Base-by-base conservation (phyloP, 345 rosid species). In the Eucalyptus cloeziana region DNA sequence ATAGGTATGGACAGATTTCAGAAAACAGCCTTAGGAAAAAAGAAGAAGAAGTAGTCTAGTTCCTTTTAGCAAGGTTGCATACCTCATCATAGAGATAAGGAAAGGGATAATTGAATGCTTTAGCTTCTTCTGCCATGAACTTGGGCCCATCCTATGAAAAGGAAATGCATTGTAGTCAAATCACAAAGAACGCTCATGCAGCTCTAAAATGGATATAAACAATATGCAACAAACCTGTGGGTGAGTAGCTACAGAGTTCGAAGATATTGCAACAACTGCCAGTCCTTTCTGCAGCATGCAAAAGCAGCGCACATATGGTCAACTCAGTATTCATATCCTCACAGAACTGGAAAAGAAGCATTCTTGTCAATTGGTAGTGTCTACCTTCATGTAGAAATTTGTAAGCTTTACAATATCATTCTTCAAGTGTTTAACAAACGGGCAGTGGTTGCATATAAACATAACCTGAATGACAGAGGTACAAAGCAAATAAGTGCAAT, bases 371-470 rank as follows among this genome's bases (percentile, higher is more conserved):
- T 80, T 67, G 50, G 49, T 31, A 50, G 64, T 67, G 64, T 79
- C 86, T 69, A 67, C 99, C 99, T 95, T 91, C 94, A 92, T 93
- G 76, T 95, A 96, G 92, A 94, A 97, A 93, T 96, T 93, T 44
- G 96, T 67, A 54, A 97, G 98, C 94, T 96, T 96, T 88, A 92
- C 96, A 80, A 96, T 87, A 89, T 95, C 96, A 91, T 97, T 96
- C 96, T 96, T 95, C 94, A 96, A 91, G 92, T 94, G 99, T 90
- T 91, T 96, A 89, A 97, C 99, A 95, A 97, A 97, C 3, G 99
- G 97, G 91, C 99, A 97, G 92, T 96, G 99, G 88, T 96, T 96
- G 93, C 98, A 97, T 51, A 96, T 92, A 90, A 96, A 96, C 97
- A 97, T 95, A 88, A 96, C 99, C 97, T 96, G 93, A 87, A 37